Evolutionary conservation across 2,329 filamentous ascomycete species (phyloP).

Genomic region (Ascomycota sp.): DNA sequence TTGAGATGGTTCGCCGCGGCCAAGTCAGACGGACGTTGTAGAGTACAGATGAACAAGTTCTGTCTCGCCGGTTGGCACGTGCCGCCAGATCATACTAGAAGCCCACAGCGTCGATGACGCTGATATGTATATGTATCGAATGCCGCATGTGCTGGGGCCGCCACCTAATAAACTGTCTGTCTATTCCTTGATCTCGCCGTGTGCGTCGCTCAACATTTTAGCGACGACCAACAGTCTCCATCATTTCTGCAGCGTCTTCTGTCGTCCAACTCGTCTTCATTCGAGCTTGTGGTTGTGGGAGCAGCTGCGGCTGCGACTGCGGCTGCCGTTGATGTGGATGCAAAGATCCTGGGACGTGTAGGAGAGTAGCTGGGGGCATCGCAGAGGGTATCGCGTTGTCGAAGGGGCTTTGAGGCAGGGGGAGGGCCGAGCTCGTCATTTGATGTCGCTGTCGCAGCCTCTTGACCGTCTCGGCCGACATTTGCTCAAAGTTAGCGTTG

Average conservation of each 20-base stretch:
- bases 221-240: constrained; percentile 10
- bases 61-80: too few relatives aligned
- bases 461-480: constrained; percentile 23
- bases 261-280: constrained; percentile 21
- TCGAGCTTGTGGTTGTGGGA: constrained; percentile 5
- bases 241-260: constrained; percentile 22
- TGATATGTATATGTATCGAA: too few relatives aligned
- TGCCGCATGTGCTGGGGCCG: too few relatives aligned
- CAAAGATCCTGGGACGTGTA: constrained; percentile 7
- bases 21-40: too few relatives aligned
- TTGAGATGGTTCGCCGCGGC: too few relatives aligned
- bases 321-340: constrained; percentile 9
- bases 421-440: constrained; percentile 10
- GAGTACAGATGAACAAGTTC: too few relatives aligned
- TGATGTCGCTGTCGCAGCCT: constrained; percentile 19
- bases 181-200: not conserved
- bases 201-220: constrained; percentile 1
- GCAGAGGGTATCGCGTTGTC: constrained; percentile 7
- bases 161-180: too few relatives aligned
- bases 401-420: constrained; percentile 16
- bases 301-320: constrained; percentile 9
- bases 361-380: constrained; percentile 1
- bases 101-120: too few relatives aligned
- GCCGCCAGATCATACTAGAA: too few relatives aligned
- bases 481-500: constrained; percentile 29